phyloP scores from a whole-genome alignment of 2,329 filamentous ascomycete genomes.

The Cordyceps pruinosa region DNA sequence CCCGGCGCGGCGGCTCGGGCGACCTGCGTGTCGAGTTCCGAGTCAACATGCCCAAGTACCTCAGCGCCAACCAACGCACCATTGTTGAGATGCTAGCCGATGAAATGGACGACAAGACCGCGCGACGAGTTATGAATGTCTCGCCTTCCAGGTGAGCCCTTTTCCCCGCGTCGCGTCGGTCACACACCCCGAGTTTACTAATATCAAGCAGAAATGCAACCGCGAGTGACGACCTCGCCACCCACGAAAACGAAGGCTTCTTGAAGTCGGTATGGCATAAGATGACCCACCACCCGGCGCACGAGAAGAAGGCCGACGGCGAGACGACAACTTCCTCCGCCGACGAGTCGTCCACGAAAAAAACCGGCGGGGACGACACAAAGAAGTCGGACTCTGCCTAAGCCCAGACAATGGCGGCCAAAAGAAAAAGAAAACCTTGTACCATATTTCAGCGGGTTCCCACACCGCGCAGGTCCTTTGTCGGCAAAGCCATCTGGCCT shows the following conservation, averaged over 20 bases:
- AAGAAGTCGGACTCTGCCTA: conserved; percentile 15
- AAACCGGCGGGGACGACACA: conserved; percentile 19
- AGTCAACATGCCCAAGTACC: conserved; percentile 89
- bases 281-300: conserved; percentile 67
- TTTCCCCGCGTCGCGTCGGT: not conserved
- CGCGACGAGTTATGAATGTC: conserved; percentile 88
- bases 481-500: not conserved
- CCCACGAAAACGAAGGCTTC: conserved; percentile 79
- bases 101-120: conserved; percentile 88
- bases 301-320: conserved; percentile 33
- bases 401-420: not conserved
- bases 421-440: conserved; percentile 5
- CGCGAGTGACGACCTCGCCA: conserved; percentile 29
- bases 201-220: conserved; percentile 3
- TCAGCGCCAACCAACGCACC: conserved; percentile 84
- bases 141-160: conserved; percentile 18
- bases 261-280: conserved; percentile 91
- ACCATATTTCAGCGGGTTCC: not conserved
- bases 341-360: conserved; percentile 11
- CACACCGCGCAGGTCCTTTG: not conserved
- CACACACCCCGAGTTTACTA: not conserved
- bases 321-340: conserved; percentile 17
- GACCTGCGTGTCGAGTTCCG: conserved; percentile 93
- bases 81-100: conserved; percentile 94
- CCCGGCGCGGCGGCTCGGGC: conserved; percentile 60